Evolutionary conservation across 1,284 basidiomycete genomes (phyloP), one percentile per base, ranked within the genome.

Genomic region (Ceratobasidium sp.): DNA sequence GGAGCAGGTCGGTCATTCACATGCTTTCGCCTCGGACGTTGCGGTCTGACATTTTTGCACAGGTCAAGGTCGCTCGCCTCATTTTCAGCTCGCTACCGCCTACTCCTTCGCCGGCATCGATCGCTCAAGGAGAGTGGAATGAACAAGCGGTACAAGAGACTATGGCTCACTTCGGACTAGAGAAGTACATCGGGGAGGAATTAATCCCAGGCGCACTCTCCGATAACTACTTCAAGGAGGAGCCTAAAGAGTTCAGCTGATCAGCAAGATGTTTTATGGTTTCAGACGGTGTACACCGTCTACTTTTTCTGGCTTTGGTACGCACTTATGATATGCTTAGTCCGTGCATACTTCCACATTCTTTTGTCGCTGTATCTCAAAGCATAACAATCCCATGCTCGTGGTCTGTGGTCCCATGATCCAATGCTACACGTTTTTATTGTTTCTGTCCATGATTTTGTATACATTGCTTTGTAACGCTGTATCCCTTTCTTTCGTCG

Each of bases 71-170:
- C 65, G 83, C 82, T 10, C 80, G 84, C 20, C 63, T 71, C 67
- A 80, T 85, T n/a, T 86, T 86, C 77, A 79, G 66, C 15, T 71
- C 81, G 20, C 67, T 83, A 1, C 83, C 84, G 49, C 81, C 82
- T 1, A 75, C 82, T 1, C 79, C 80, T 26, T 54, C 63, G 35
- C 35, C 61, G 42, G 63, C 65, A 45, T 54, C 26, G 15, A 39
- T 75, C 42, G 13, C 26, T 7, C 74, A 64, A 66, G 63, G 63
- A 23, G n/a, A 28, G 26, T 67, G 64, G 74, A 37, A 75, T 28
- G 74, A 75, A 17, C 35, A 66, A 42, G 74, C 74, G n/a, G 42
- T 75, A 45, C 60, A 33, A 33, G 74, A 67, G 35, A 49, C 35
- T 39, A 69, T 63, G 77, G 42, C 47, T 26, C 42, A 60, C 61